These are phyloP conservation scores for Beta lomatogona DNA, from an alignment of 179 eudicot species.

Conservation along the genomic window DNA sequence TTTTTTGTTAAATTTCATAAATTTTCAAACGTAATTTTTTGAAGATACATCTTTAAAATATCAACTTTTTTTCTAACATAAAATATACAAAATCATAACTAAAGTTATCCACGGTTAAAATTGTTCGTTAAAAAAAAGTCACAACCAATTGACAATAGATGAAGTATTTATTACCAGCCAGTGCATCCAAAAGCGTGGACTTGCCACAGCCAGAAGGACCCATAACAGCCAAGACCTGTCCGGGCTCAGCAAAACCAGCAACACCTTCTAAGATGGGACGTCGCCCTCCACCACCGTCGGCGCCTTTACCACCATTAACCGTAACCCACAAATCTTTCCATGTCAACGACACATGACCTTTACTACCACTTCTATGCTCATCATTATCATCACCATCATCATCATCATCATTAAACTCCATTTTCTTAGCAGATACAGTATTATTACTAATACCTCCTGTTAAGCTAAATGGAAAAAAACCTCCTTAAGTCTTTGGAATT, in stretches of 20 bases:
- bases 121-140: too few relatives aligned
- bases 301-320: slow-evolving; percentile 22
- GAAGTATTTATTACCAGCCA: slow-evolving; percentile 43
- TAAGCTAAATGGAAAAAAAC: slow-evolving; percentile 25
- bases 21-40: too few relatives aligned
- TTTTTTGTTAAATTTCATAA: too few relatives aligned
- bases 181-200: slow-evolving; percentile 78
- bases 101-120: too few relatives aligned
- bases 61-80: too few relatives aligned
- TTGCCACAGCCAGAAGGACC: slow-evolving; percentile 90
- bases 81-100: too few relatives aligned
- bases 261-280: slow-evolving; percentile 37
- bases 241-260: slow-evolving; percentile 60
- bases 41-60: too few relatives aligned
- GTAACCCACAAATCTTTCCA: slow-evolving; percentile 42
- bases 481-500: slow-evolving; percentile 12
- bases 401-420: neutral
- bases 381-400: too few relatives aligned
- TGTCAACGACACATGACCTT: slow-evolving; percentile 31
- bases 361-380: neutral
- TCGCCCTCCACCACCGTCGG: neutral
- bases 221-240: slow-evolving; percentile 67
- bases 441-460: neutral
- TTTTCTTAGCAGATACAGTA: too few relatives aligned
- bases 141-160: too few relatives aligned